A percentile compares a stretch with the other conserved stretches of the same genome.
Conservation (phyloP, 345 rosid genomes). For the Nephelium lappaceum region DNA sequence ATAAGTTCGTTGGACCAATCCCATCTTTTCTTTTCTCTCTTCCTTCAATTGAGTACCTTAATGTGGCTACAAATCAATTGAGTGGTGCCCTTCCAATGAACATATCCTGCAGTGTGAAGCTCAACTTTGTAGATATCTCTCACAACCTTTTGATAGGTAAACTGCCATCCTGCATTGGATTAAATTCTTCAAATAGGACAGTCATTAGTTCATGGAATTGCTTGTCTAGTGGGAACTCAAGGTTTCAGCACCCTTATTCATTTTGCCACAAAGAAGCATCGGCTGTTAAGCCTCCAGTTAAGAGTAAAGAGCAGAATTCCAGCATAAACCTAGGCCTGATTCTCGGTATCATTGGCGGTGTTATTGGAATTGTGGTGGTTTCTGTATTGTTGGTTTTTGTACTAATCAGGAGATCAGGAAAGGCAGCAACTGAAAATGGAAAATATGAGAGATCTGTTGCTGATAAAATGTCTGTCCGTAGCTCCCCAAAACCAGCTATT, state of each 20-base stretch:
- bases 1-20: conserved; percentile 54
- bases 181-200: conserved; percentile 51
- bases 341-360: conserved; percentile 63
- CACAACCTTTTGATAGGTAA: conserved; percentile 72
- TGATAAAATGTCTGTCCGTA: conserved; percentile 54
- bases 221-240: conserved; percentile 51
- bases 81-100: conserved; percentile 54
- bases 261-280: conserved; percentile 78
- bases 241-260: conserved; percentile 64
- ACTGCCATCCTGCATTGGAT: conserved; percentile 56
- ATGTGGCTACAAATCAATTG: conserved; percentile 54
- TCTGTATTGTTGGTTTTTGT: conserved; percentile 48
- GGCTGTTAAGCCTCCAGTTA: conserved; percentile 63
- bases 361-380: conserved; percentile 39
- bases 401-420: conserved; percentile 48
- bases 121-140: conserved; percentile 64
- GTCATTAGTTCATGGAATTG: conserved; percentile 80
- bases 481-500: conserved; percentile 49
- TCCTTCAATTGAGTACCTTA: conserved; percentile 58
- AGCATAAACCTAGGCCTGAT: conserved; percentile 48
- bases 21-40: conserved; percentile 63
- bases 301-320: conserved; percentile 33
- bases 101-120: conserved; percentile 51
- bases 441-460: conserved; percentile 42
- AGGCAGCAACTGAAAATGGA: conserved; percentile 28